Evolutionary conservation across 306 rosid species (phyloP).

Genomic region (Medicago arabica): DNA sequence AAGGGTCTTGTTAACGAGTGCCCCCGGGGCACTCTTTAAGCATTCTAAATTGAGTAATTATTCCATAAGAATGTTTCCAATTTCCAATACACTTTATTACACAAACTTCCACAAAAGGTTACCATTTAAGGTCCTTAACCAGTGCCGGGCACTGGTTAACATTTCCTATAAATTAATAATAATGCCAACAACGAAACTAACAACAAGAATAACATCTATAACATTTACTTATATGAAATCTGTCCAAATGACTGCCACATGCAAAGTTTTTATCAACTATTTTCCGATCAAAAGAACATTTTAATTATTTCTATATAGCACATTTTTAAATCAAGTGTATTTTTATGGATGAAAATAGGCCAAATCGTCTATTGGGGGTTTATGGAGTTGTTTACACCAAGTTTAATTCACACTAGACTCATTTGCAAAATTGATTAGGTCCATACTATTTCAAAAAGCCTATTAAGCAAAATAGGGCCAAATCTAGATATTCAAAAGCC

Average conservation of each 20-base stretch:
- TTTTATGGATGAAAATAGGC: not conserved
- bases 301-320: not conserved
- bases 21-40: too few species aligned
- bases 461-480: constrained; percentile 1
- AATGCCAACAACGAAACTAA: not conserved
- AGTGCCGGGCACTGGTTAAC: too few species aligned
- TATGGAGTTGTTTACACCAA: not conserved
- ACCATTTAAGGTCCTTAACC: too few species aligned
- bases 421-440: not conserved
- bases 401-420: not conserved
- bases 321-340: not conserved
- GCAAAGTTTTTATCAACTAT: not conserved
- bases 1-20: too few species aligned
- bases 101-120: too few species aligned
- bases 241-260: not conserved
- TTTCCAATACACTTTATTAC: too few species aligned
- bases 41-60: too few species aligned
- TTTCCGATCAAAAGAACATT: not conserved
- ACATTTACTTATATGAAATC: not conserved
- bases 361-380: not conserved
- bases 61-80: too few species aligned
- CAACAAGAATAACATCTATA: not conserved
- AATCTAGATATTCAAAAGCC: not conserved
- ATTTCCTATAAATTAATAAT: not conserved
- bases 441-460: not conserved